Base-by-base conservation (phyloP, 129 eudicot genomes). In the carrot (Daucus carota) region DNA sequence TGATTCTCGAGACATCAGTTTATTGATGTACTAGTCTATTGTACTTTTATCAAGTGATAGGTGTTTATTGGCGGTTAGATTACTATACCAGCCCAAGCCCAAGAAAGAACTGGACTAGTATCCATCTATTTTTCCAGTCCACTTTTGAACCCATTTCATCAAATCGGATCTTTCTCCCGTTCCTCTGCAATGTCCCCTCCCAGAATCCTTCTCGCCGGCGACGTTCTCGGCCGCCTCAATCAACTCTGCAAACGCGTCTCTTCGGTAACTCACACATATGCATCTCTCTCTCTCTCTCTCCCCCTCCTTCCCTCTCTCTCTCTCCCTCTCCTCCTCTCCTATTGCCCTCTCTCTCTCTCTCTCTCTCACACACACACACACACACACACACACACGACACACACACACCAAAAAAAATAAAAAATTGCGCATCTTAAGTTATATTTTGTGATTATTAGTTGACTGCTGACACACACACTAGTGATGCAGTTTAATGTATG, bases 161-260 rank as follows among this genome's bases (percentile, higher is more conserved):
- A 70, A n/a, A 20, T 70, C 74, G 74, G 59, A 42, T 31, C 80
- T 20, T 54, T 45, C 70, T 54, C 54, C 63, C 43, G 60, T 65
- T 68, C 47, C 48, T 11, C 73, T 22, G 4, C 41, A 11, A 77
- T 69, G 82, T 72, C 81, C 2, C 80, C 89, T 26, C 92, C 84
- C 5, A 78, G 85, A 20, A 72, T 86, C 41, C 85, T 82, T 42
- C 86, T 87, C 60, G 83, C 83, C 79, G 99, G 99, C 42, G 99
- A 94, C 73, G 93, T 85, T 70, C 75, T 84, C 40, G 99, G 97
- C 88, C 90, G 96, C 82, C 87, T 94, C 47, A 84, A 83, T 52
- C 89, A 86, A 80, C 96, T 94, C 77, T 89, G 84, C 92, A 94
- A 94, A 75, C 99, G 99, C 71, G 85, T 91, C n/a, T 52, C 84